Percentiles rank a stretch among this genome's conserved stretches.
phyloP scores from a whole-genome alignment of 805 yeast genomes.

The Cyberlindnera veronae region DNA sequence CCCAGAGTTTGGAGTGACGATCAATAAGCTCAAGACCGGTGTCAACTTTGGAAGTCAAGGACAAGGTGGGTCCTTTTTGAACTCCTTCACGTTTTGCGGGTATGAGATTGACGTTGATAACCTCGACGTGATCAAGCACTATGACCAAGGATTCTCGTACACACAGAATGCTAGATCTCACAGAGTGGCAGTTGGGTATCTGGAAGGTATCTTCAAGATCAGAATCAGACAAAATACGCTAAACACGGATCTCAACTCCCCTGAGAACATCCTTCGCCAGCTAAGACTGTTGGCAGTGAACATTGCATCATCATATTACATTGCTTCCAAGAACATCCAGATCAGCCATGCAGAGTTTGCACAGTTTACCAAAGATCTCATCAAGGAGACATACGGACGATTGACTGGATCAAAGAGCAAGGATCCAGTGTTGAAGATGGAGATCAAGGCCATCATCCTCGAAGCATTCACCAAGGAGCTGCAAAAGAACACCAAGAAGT shows the following conservation, averaged over 20 bases:
- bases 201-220: conserved; percentile 27
- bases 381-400: not conserved
- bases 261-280: conserved; percentile 22
- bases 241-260: conserved; percentile 21
- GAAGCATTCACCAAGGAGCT: conserved; percentile 15
- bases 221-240: conserved; percentile 33
- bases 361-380: conserved; percentile 7
- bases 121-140: conserved; percentile 35
- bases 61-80: not conserved
- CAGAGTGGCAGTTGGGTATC: conserved; percentile 6
- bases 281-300: conserved; percentile 14
- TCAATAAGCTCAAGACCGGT: conserved; percentile 40
- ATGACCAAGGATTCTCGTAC: conserved; percentile 21
- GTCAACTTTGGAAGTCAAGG: conserved; percentile 22
- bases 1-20: conserved; percentile 28
- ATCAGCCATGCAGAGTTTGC: conserved; percentile 7
- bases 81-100: conserved; percentile 39
- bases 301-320: conserved; percentile 21
- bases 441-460: conserved; percentile 3
- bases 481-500: conserved; percentile 13
- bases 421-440: not conserved
- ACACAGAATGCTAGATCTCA: conserved; percentile 13
- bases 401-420: not conserved
- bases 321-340: conserved; percentile 2
- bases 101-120: conserved; percentile 32